Percentiles rank a stretch among this genome's conserved stretches.
Evolutionary conservation across 352 stramenopile genomes (phyloP).

Genomic region (Globisporangium splendens): DNA sequence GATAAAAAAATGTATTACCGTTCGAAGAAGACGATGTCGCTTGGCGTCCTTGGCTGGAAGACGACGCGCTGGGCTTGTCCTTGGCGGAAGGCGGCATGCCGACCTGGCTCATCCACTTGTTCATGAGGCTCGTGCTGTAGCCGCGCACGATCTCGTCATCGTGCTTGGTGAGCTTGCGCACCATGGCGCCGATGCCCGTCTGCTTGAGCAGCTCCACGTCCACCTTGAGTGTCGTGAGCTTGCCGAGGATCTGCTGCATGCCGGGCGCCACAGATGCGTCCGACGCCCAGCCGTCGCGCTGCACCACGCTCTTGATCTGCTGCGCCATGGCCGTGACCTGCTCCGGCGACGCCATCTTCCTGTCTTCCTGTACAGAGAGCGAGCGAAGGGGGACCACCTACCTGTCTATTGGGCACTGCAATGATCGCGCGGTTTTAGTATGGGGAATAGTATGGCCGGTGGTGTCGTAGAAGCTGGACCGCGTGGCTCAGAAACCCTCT

Average conservation of each 20-base stretch:
- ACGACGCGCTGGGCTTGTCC: slow-evolving; percentile 2
- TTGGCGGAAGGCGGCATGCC: slow-evolving; percentile 25
- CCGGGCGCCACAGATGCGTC: slow-evolving; percentile 55
- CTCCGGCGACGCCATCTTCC: slow-evolving; percentile 29
- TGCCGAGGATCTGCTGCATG: slow-evolving; percentile 64
- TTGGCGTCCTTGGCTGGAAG: background rate
- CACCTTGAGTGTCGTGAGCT: slow-evolving; percentile 74
- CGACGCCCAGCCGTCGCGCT: slow-evolving; percentile 56
- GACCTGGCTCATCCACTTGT: slow-evolving; percentile 80
- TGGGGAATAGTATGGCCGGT: slow-evolving; percentile 1
- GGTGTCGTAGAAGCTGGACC: background rate
- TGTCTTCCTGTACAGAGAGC: slow-evolving; percentile 6
- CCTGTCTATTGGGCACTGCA: too few species aligned
- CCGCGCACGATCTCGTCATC: slow-evolving; percentile 73
- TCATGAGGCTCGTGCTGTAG: slow-evolving; percentile 78
- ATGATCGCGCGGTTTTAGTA: slow-evolving; percentile 8
- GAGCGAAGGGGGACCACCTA: too few species aligned
- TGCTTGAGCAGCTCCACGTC: slow-evolving; percentile 72
- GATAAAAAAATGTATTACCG: slow-evolving; percentile 4
- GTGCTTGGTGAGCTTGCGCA: slow-evolving; percentile 87
- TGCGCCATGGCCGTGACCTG: slow-evolving; percentile 67
- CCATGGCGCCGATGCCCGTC: slow-evolving; percentile 75
- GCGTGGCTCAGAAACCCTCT: background rate
- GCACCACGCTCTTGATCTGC: slow-evolving; percentile 65
- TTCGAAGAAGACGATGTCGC: slow-evolving; percentile 3